Conservation (phyloP, 2,329 filamentous ascomycete genomes). For the Canariomyces notabilis region DNA sequence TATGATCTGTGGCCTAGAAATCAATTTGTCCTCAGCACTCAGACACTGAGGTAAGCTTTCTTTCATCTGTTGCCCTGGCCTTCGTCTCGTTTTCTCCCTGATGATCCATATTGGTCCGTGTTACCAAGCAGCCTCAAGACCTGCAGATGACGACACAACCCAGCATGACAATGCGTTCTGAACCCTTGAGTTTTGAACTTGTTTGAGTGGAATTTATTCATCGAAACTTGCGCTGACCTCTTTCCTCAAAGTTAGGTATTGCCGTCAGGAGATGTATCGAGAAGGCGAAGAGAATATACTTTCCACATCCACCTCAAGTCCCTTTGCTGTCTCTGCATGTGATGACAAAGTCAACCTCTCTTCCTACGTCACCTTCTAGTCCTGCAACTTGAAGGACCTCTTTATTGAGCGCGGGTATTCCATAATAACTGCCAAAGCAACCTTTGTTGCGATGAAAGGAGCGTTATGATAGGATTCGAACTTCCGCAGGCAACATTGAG, state of each 20-base stretch:
- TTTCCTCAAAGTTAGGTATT: neutral
- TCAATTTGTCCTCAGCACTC: neutral
- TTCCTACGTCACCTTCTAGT: too few species aligned
- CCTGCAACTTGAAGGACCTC: too few species aligned
- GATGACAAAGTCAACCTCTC: too few species aligned
- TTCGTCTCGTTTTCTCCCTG: conserved; percentile 38
- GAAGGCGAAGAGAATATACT: too few species aligned
- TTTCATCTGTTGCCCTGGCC: neutral
- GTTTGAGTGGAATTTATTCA: neutral
- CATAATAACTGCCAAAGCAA: too few species aligned
- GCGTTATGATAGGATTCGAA: too few species aligned
- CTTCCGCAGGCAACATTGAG: too few species aligned
- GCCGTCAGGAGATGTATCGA: too few species aligned
- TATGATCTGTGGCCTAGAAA: neutral
- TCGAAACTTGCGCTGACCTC: conserved; percentile 5
- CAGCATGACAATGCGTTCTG: conserved; percentile 64
- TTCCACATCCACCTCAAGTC: too few species aligned
- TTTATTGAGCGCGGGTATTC: too few species aligned
- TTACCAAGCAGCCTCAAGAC: conserved; percentile 82
- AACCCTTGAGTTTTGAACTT: conserved; percentile 28
- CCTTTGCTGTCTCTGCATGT: too few species aligned
- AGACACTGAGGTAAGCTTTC: conserved; percentile 14
- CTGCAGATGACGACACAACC: conserved; percentile 62
- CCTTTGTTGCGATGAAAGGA: too few species aligned
- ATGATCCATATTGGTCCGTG: conserved; percentile 85